Evolutionary conservation across 768 basidiomycete genomes (phyloP).

Genomic region (Lepiota subincarnata): DNA sequence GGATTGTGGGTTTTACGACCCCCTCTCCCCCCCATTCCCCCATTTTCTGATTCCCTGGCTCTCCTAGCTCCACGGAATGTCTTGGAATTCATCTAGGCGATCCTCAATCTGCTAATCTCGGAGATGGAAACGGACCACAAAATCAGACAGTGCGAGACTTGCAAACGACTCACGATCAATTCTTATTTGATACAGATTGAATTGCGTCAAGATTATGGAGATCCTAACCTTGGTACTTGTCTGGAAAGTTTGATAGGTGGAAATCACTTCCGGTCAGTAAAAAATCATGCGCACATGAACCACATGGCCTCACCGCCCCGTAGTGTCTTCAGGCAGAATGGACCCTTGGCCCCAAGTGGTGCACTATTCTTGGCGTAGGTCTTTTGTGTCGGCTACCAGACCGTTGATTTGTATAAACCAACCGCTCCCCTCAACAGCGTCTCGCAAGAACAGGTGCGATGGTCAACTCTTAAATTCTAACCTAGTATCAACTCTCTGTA

Average conservation of each 20-base stretch:
- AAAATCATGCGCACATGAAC: background rate
- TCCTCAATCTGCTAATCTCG: constrained; percentile 69
- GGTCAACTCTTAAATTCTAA: background rate
- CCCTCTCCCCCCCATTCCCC: constrained; percentile 18
- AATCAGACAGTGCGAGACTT: constrained; percentile 43
- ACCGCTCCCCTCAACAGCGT: constrained; percentile 19
- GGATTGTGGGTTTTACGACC: constrained; percentile 43
- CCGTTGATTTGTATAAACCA: background rate
- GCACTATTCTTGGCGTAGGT: constrained; percentile 51
- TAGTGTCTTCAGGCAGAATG: constrained; percentile 59
- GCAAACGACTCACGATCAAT: constrained; percentile 10
- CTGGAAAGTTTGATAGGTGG: constrained; percentile 76
- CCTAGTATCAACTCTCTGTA: constrained; percentile 10
- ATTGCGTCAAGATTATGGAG: constrained; percentile 72
- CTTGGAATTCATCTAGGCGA: constrained; percentile 67
- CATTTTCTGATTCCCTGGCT: constrained; percentile 10
- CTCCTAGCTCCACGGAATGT: constrained; percentile 49
- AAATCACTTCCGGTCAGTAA: constrained; percentile 69
- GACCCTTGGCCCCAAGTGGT: constrained; percentile 36
- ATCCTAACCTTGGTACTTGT: constrained; percentile 64
- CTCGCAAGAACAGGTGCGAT: constrained; percentile 31
- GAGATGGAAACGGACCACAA: constrained; percentile 68
- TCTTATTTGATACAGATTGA: constrained; percentile 37
- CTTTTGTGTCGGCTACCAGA: background rate
- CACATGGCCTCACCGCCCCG: constrained; percentile 2